Evolutionary conservation across 129 eudicot genomes (phyloP).

Genomic region (Chrysanthemum makinoi): DNA sequence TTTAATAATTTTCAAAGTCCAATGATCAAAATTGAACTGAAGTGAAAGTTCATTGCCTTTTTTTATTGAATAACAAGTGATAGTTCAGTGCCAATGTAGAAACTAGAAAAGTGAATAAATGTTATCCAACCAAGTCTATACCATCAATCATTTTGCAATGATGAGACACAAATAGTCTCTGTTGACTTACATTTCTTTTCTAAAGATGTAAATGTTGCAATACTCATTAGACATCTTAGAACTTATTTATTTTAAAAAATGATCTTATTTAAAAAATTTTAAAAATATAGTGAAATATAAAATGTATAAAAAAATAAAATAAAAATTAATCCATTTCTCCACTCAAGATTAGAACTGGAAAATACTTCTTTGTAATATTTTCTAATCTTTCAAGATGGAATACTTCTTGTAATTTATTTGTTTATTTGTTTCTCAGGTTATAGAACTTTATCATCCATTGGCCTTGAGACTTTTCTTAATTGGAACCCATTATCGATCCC

Average conservation of each 20-base stretch:
- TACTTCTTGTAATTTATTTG: background rate
- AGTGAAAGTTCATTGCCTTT: background rate
- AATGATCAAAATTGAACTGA: background rate
- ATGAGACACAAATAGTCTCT: background rate
- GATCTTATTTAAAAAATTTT: no score
- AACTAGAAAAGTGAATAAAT: background rate
- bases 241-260: no score
- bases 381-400: no score
- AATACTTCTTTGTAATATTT: no score
- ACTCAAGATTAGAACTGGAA: no score
- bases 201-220: background rate
- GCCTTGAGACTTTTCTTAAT: conserved; percentile 86
- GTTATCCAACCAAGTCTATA: background rate
- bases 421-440: conserved; percentile 52
- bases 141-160: background rate
- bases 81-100: background rate
- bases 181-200: background rate
- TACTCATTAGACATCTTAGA: background rate
- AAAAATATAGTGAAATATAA: no score
- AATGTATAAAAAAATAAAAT: no score
- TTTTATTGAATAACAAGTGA: background rate
- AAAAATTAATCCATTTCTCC: no score
- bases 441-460: conserved; percentile 89
- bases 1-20: background rate
- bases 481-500: conserved; percentile 94